Evolutionary conservation across 768 basidiomycete species (phyloP), one percentile per base, ranked within the genome.

Genomic region (Suillus luteus): DNA sequence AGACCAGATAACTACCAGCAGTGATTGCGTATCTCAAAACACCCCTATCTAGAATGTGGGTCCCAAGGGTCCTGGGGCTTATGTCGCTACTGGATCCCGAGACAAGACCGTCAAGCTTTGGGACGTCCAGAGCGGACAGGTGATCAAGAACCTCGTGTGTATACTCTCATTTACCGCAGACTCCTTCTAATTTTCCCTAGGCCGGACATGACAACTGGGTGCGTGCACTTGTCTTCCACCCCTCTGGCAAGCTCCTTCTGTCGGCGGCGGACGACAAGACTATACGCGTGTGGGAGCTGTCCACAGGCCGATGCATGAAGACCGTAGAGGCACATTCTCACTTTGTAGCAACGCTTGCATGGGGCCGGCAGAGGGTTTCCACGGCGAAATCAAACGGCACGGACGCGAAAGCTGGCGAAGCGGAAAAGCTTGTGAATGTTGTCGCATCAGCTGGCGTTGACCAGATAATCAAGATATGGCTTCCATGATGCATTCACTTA

Each of bases 211-310:
- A 95, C 75, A 93, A 94, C 69, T 96, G 95, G 95, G 83, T 96
- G 59, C 87, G 93, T 62, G 91, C 88, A 1, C 81, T 96, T 51
- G 86, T 91, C 19, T 96, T 96, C 80, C 95, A 96, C 76, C 95
- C 95, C 0, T 86, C 86, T 11, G 95, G 95, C 17, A 95, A 95
- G 75, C 90, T 87, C 73, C 85, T 96, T 14, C 81, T 96, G n/a
- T 95, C 93, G 10, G 92, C 91, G 5, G 91, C 92, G 14, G 95
- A 96, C 74, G 95, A 96, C 81, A 92, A 95, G 77, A 92, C 92
- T 11, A 86, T 96, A 68, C 87, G 92, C 10, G 84, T 96, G 10
- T 96, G 95, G 95, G 95, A 96, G 70, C 79, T 96, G 41, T 82
- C 85, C 49, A 91, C 90, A 3, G 95, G 94, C 0, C 83, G 93